These are phyloP conservation scores for Tolypocladium inflatum DNA, from an alignment of 2,329 filamentous ascomycete genomes.

Conservation along the genomic window DNA sequence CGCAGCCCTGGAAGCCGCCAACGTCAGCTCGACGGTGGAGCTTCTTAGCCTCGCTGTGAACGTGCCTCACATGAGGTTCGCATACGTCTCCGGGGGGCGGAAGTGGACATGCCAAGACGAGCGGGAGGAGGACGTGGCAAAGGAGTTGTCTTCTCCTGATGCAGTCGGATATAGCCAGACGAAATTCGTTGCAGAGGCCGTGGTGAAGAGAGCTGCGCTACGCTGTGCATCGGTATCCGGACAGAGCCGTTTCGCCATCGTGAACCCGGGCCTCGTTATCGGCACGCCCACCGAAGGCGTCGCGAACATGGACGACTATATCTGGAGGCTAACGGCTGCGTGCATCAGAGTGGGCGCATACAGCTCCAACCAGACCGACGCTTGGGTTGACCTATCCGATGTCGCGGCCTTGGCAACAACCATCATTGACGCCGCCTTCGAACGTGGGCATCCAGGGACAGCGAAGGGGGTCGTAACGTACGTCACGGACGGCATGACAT, in stretches of 20 bases:
- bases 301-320: slow-evolving; percentile 10
- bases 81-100: slow-evolving; percentile 1
- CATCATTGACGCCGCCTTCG: slow-evolving; percentile 2
- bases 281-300: slow-evolving; percentile 12
- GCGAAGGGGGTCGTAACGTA: background rate
- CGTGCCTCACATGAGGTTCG: background rate
- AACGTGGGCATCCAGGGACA: background rate
- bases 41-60: slow-evolving; percentile 3
- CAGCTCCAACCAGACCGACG: slow-evolving; percentile 2
- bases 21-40: slow-evolving; percentile 4
- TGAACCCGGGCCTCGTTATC: slow-evolving; percentile 8
- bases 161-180: slow-evolving; percentile 11
- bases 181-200: slow-evolving; percentile 12
- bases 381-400: slow-evolving; percentile 5
- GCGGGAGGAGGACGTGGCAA: slow-evolving; percentile 1
- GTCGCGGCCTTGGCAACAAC: slow-evolving; percentile 3
- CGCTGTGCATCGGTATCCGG: background rate
- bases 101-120: background rate
- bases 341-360: slow-evolving; percentile 7
- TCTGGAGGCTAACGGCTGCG: slow-evolving; percentile 8
- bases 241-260: background rate
- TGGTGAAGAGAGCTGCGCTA: slow-evolving; percentile 8
- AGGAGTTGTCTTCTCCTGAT: background rate
- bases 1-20: slow-evolving; percentile 3
- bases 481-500: slow-evolving; percentile 2